Evolutionary conservation across 176 grass and related monocot species (phyloP).

Genomic region (Avena atlantica): DNA sequence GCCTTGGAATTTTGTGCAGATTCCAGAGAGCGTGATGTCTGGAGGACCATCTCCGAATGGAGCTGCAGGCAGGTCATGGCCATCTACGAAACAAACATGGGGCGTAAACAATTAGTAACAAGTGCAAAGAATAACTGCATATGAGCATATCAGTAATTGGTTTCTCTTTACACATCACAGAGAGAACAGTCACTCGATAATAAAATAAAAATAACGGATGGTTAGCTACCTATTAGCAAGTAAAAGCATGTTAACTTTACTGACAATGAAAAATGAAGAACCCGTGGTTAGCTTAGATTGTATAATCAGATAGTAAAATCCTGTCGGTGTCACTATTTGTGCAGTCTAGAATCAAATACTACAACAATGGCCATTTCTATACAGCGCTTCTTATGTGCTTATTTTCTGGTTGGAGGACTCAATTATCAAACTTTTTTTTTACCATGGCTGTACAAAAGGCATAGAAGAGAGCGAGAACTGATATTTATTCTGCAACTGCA

Average conservation of each 20-base stretch:
- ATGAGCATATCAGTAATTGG: neutral
- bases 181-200: neutral
- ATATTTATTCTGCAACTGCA: conserved; percentile 20
- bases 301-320: neutral
- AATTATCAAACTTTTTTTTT: neutral
- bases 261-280: neutral
- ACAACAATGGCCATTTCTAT: neutral
- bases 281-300: neutral
- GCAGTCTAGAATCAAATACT: neutral
- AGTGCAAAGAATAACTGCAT: neutral
- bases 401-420: too few relatives aligned
- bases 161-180: neutral
- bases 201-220: neutral
- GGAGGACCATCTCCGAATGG: conserved; percentile 90
- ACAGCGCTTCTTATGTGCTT: neutral
- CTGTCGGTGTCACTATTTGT: neutral
- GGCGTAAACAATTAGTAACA: neutral
- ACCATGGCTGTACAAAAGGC: neutral
- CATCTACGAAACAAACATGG: conserved; percentile 63
- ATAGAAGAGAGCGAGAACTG: conserved; percentile 7
- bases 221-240: too few relatives aligned
- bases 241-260: too few relatives aligned
- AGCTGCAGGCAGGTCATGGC: conserved; percentile 87
- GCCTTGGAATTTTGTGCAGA: conserved; percentile 54
- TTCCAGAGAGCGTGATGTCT: conserved; percentile 84